Conservation (phyloP, 495 filamentous ascomycete species). For the Pseudevernia furfuracea region DNA sequence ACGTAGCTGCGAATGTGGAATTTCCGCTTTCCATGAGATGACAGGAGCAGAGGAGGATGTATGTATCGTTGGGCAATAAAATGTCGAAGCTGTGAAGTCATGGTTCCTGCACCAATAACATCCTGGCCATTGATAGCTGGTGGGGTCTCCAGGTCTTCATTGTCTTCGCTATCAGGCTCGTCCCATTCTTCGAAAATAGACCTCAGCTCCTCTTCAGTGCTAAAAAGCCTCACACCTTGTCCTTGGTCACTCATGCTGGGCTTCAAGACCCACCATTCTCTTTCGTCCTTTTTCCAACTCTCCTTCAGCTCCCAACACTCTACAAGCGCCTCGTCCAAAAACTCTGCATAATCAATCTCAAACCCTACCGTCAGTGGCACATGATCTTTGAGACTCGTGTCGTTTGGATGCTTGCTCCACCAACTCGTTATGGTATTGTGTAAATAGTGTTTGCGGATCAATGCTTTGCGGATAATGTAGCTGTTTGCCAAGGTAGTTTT, state of each 20-base stretch:
- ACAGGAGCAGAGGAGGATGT: slow-evolving; percentile 73
- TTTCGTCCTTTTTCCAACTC: slow-evolving; percentile 53
- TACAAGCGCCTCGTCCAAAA: slow-evolving; percentile 82
- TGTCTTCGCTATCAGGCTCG: slow-evolving; percentile 46
- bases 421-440: slow-evolving; percentile 70
- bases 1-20: slow-evolving; percentile 95
- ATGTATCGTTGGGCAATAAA: slow-evolving; percentile 97
- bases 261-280: slow-evolving; percentile 97
- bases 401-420: slow-evolving; percentile 71
- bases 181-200: slow-evolving; percentile 88
- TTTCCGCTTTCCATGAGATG: slow-evolving; percentile 55
- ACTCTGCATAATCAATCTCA: slow-evolving; percentile 94
- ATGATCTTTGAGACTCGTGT: slow-evolving; percentile 50
- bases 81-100: slow-evolving; percentile 86
- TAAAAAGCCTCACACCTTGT: slow-evolving; percentile 85
- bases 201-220: slow-evolving; percentile 67
- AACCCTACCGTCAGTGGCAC: slow-evolving; percentile 72
- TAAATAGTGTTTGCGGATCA: slow-evolving; percentile 95
- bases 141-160: slow-evolving; percentile 39
- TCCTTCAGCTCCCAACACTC: slow-evolving; percentile 83
- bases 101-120: slow-evolving; percentile 48
- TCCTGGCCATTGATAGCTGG: slow-evolving; percentile 24
- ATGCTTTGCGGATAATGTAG: slow-evolving; percentile 90
- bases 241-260: slow-evolving; percentile 95
- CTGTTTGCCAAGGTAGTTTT: slow-evolving; percentile 60